Percentiles rank a stretch among this genome's conserved stretches.
These are phyloP conservation scores for Bassia scoparia DNA, from an alignment of 148 eudicot genomes.

Conservation along the genomic window DNA sequence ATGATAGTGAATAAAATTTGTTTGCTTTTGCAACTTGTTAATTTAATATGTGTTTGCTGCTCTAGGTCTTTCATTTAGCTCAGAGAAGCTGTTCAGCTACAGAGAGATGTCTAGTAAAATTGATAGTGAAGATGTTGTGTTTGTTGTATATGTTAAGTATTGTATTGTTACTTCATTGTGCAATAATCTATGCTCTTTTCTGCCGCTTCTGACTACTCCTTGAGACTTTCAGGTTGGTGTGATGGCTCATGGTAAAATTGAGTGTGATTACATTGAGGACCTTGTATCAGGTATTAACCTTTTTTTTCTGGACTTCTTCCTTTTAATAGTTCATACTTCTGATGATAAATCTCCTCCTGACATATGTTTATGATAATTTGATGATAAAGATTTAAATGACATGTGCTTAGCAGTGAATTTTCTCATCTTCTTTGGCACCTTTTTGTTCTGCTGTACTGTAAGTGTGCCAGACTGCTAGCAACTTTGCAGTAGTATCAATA, in stretches of 20 bases:
- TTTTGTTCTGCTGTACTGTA: neutral
- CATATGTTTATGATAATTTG: no score
- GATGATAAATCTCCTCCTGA: no score
- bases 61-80: conserved; percentile 20
- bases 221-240: conserved; percentile 12
- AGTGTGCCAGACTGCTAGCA: neutral
- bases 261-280: conserved; percentile 16
- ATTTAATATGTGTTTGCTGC: neutral
- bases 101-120: conserved; percentile 7
- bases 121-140: conserved; percentile 10
- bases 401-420: no score
- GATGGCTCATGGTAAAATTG: conserved; percentile 21
- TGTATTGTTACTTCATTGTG: no score
- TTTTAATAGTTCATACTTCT: neutral
- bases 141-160: conserved; percentile 12
- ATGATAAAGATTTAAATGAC: no score
- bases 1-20: neutral
- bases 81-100: conserved; percentile 13
- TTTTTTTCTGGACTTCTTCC: neutral
- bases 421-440: neutral
- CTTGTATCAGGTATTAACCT: conserved; percentile 24
- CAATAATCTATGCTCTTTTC: no score
- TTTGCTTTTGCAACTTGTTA: neutral
- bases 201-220: neutral
- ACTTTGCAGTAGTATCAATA: no score